Evolutionary conservation across 768 basidiomycete species (phyloP).

Genomic region (Peribolospora baueri): DNA sequence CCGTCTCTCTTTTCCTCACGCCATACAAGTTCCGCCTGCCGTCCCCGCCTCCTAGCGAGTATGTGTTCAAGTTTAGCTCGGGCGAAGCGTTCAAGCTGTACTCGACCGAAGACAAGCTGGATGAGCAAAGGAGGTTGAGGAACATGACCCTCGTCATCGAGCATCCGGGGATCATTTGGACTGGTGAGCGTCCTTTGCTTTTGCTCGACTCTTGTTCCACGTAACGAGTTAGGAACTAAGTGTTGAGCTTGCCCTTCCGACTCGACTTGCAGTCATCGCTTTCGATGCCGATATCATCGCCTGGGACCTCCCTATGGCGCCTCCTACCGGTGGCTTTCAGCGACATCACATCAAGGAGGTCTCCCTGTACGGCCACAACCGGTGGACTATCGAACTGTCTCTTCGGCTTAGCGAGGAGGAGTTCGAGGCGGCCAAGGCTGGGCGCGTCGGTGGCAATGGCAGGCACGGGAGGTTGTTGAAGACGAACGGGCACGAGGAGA

Average conservation of each 20-base stretch:
- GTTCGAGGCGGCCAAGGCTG: slow-evolving; percentile 6
- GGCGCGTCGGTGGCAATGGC: slow-evolving; percentile 13
- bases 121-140: slow-evolving; percentile 37
- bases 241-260: no score
- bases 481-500: slow-evolving; percentile 3
- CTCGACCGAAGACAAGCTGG: slow-evolving; percentile 33
- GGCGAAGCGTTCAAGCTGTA: slow-evolving; percentile 24
- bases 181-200: slow-evolving; percentile 25
- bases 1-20: slow-evolving; percentile 41
- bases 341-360: slow-evolving; percentile 82
- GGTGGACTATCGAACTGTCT: slow-evolving; percentile 48
- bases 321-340: slow-evolving; percentile 46
- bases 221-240: no score
- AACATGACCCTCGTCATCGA: slow-evolving; percentile 41
- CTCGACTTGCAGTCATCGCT: slow-evolving; percentile 36
- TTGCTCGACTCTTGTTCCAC: no score
- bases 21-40: slow-evolving; percentile 55
- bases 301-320: slow-evolving; percentile 36
- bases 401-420: slow-evolving; percentile 27
- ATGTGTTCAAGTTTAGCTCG: slow-evolving; percentile 29
- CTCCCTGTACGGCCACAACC: slow-evolving; percentile 54
- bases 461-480: slow-evolving; percentile 11
- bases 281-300: slow-evolving; percentile 71
- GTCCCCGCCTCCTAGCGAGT: slow-evolving; percentile 20
- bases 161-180: slow-evolving; percentile 71